Percentiles rank a stretch among this genome's conserved stretches.
Evolutionary conservation across 177 flowering plant genomes (phyloP).

Genomic region (Telopea speciosissima): DNA sequence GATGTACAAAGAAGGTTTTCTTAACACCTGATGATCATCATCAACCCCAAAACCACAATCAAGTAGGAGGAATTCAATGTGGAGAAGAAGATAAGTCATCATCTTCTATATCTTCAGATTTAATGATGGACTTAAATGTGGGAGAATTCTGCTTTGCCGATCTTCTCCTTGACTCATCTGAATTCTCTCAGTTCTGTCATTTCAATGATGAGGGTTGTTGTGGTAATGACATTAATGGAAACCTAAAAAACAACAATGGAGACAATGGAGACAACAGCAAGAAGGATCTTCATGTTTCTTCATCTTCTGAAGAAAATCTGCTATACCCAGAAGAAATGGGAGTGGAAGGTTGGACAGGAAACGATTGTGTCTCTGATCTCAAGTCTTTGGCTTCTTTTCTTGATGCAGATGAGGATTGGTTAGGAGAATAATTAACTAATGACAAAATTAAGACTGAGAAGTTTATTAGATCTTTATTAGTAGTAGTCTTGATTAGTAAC

Average conservation of each 20-base stretch:
- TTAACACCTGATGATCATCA: not conserved
- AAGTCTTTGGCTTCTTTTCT: constrained; percentile 11
- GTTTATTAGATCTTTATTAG: no score
- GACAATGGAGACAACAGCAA: not conserved
- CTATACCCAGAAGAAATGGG: constrained; percentile 2
- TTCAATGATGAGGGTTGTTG: not conserved
- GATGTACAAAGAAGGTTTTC: not conserved
- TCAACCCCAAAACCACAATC: not conserved
- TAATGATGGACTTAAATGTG: constrained; percentile 11
- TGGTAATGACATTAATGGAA: not conserved
- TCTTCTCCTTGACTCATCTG: constrained; percentile 14
- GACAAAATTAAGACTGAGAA: not conserved
- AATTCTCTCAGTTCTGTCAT: constrained; percentile 4
- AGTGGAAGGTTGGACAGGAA: constrained; percentile 13
- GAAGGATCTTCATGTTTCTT: not conserved
- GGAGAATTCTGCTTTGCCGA: constrained; percentile 15
- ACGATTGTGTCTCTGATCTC: constrained; percentile 1
- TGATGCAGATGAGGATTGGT: constrained; percentile 10
- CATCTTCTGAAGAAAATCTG: not conserved
- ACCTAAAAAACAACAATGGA: not conserved
- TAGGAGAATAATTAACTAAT: constrained; percentile 9
- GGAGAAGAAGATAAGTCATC: not conserved
- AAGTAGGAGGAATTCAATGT: not conserved
- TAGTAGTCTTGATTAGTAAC: no score
- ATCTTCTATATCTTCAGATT: constrained; percentile 4